Evolutionary conservation across 148 eudicot species (phyloP).

Genomic region (Drosera capensis): DNA sequence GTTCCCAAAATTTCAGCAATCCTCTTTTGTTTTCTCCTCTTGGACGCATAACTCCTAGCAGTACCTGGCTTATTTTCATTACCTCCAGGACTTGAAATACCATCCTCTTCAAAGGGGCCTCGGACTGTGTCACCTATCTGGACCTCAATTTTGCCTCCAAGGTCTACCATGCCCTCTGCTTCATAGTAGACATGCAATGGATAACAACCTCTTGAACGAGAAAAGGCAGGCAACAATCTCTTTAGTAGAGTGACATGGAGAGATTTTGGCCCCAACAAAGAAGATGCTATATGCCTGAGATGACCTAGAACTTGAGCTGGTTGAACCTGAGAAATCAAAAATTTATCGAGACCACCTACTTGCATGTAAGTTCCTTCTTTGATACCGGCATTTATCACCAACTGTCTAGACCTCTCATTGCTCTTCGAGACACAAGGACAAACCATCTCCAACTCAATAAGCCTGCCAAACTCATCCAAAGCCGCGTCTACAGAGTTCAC

Average conservation of each 20-base stretch:
- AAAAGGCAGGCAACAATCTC: slow-evolving; percentile 38
- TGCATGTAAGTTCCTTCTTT: slow-evolving; percentile 40
- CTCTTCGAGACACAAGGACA: slow-evolving; percentile 19
- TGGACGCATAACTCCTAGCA: slow-evolving; percentile 9
- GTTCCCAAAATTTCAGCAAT: slow-evolving; percentile 33
- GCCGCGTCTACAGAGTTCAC: slow-evolving; percentile 37
- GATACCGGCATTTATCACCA: slow-evolving; percentile 42
- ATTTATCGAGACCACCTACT: slow-evolving; percentile 14
- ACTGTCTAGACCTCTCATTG: slow-evolving; percentile 11
- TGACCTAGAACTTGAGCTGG: slow-evolving; percentile 19
- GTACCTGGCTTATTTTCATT: slow-evolving; percentile 11
- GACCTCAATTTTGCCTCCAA: slow-evolving; percentile 19
- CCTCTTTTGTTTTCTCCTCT: slow-evolving; percentile 41
- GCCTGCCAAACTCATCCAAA: slow-evolving; percentile 28
- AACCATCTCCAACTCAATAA: slow-evolving; percentile 26
- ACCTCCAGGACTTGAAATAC: slow-evolving; percentile 4
- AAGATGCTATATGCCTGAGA: slow-evolving; percentile 18
- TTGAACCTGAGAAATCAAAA: slow-evolving; percentile 16
- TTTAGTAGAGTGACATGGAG: slow-evolving; percentile 32
- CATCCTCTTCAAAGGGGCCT: slow-evolving; percentile 27
- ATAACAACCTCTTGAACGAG: slow-evolving; percentile 24
- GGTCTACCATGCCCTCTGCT: slow-evolving; percentile 27
- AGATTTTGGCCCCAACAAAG: slow-evolving; percentile 7
- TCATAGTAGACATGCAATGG: slow-evolving; percentile 18
- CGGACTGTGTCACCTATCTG: slow-evolving; percentile 12